phyloP scores from a whole-genome alignment of 306 rosid species.

The Begonia masoniana region DNA sequence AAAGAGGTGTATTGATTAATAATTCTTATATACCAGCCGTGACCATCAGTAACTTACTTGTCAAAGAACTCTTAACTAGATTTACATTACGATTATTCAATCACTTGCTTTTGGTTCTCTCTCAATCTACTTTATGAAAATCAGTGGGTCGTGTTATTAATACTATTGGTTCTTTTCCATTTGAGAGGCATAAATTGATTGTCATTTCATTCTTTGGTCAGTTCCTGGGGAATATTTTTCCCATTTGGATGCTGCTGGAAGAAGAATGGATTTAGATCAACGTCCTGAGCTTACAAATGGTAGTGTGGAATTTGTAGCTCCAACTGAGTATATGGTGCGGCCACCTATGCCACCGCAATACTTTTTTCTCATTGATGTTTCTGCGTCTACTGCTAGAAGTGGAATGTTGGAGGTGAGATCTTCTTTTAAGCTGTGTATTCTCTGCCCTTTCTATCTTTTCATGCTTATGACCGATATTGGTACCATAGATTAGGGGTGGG shows the following conservation, averaged over 20 bases:
- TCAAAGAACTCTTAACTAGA: no score
- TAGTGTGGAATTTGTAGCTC: constrained; percentile 96
- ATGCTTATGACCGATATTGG: neutral
- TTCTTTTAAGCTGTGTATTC: constrained; percentile 1
- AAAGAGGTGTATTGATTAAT: no score
- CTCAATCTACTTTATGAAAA: neutral
- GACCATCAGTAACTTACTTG: no score
- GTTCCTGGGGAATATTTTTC: constrained; percentile 93
- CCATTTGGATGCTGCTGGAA: constrained; percentile 84
- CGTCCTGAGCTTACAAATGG: constrained; percentile 87
- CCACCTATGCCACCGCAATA: constrained; percentile 98
- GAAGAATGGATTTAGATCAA: constrained; percentile 79
- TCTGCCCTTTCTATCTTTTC: neutral
- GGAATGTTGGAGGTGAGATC: constrained; percentile 89
- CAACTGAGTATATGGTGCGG: constrained; percentile 98
- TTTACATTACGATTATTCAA: no score
- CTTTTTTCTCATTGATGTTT: constrained; percentile 93
- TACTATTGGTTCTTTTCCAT: neutral
- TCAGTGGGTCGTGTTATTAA: neutral
- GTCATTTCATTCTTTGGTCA: constrained; percentile 23
- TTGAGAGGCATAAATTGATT: neutral
- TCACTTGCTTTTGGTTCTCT: neutral
- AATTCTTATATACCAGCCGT: no score
- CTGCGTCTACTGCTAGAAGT: constrained; percentile 90
- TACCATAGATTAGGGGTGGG: no score